Conservation (phyloP, 257 asterid species). For the Solanum etuberosum region DNA sequence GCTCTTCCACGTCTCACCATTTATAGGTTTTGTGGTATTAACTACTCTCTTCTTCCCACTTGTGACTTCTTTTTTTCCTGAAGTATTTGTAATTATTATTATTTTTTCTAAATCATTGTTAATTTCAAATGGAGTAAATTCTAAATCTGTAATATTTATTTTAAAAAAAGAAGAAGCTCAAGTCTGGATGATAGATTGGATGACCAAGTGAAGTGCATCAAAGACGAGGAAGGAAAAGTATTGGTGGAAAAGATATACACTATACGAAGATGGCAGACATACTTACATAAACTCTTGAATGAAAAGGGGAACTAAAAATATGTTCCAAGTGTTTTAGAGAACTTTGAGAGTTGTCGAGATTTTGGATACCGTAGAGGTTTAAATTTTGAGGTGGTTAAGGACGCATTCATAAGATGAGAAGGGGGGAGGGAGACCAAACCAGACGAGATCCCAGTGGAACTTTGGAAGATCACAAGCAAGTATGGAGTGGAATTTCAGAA, state of each 20-base stretch:
- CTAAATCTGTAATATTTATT: background rate
- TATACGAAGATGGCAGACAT: background rate
- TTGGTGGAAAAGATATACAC: background rate
- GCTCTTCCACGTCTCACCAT: background rate
- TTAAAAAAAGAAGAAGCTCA: background rate
- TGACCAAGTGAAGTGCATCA: background rate
- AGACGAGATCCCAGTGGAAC: background rate
- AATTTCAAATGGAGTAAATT: background rate
- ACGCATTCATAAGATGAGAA: background rate
- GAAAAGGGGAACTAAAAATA: background rate
- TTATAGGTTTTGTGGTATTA: background rate
- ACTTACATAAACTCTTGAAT: background rate
- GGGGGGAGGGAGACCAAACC: background rate
- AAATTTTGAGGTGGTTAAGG: background rate
- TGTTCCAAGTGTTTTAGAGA: background rate
- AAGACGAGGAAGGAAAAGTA: background rate
- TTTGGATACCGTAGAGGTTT: background rate
- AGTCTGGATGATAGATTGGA: background rate
- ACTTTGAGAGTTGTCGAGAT: background rate
- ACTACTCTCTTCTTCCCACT: background rate
- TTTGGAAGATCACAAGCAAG: background rate
- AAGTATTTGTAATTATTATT: background rate
- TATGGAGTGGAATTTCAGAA: background rate
- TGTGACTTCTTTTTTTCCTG: background rate
- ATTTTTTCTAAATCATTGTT: background rate